Evolutionary conservation across 345 rosid species (phyloP), one percentile per base, ranked within the genome.

Genomic region (Camelina neglecta): DNA sequence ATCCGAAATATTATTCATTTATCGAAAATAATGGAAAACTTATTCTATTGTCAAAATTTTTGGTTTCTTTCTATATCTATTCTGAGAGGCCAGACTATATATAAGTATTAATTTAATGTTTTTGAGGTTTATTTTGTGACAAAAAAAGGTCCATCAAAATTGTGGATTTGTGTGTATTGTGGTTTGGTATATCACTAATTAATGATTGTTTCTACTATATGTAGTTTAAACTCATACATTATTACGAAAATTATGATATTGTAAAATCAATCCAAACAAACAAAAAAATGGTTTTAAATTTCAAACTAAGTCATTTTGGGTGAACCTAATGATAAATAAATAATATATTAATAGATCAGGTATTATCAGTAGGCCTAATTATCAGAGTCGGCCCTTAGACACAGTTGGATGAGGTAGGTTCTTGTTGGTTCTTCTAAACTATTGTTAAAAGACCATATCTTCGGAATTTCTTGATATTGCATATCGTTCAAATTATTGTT

Each of bases 371-470:
- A 18, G 18, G 18, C 18, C 18, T 18, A 18, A 18, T 18, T 18
- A 18, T n/a, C 24, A 9, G 24, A 13, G 18, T 49, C 4, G 26
- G 45, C 44, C 6, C 11, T 49, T 49, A 26, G 63, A 56, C 64
- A 69, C 53, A 44, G 39, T 24, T 55, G 16, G 11, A 68, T 29
- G 20, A 59, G 26, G 11, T 59, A 41, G 29, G 42, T 44, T 35
- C 4, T 69, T 18, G 3, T 54, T 53, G 5, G 49, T 23, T 60
- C 58, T 59, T 59, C 41, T 24, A 41, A 26, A 11, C 8, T 67
- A 44, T 57, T 58, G 47, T 49, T 60, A 23, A 48, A 71, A 48
- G 58, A 60, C 47, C 33, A 57, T 9, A 60, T 45, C 18, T 35
- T 47, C 36, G 6, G 12, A 59, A 58, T 16, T 15, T 60, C 36